Evolutionary conservation across 1,139 yeast genomes (phyloP).

Genomic region (Dujonia santamariae): DNA sequence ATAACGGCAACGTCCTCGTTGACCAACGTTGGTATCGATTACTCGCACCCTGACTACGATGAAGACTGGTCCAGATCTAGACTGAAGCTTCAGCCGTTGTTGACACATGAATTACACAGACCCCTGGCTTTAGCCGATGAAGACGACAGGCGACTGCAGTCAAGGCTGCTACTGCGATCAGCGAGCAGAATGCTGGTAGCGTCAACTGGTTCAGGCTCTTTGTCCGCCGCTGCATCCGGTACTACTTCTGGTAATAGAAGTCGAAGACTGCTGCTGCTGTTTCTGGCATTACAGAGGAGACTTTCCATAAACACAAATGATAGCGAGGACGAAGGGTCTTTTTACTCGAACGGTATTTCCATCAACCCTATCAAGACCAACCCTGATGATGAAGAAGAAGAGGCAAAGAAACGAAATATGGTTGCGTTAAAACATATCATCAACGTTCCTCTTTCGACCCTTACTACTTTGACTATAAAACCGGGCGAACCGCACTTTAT

Average conservation of each 20-base stretch:
- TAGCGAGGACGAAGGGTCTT: too few species aligned
- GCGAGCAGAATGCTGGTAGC: not conserved
- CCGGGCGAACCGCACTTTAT: constrained; percentile 51
- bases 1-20: constrained; percentile 2
- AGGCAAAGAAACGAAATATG: too few species aligned
- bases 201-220: not conserved
- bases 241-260: not conserved
- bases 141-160: not conserved
- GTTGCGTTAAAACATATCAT: constrained; percentile 22
- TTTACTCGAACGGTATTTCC: too few species aligned
- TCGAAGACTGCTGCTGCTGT: too few species aligned
- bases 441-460: constrained; percentile 31
- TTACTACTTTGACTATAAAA: constrained; percentile 27
- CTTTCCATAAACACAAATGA: too few species aligned
- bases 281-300: too few species aligned
- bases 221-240: constrained; percentile 2
- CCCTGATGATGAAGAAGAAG: too few species aligned
- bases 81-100: constrained; percentile 6
- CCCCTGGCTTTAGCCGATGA: constrained; percentile 1
- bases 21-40: constrained; percentile 4
- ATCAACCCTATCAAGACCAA: too few species aligned
- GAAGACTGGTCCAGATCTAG: constrained; percentile 6
- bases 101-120: constrained; percentile 2
- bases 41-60: constrained; percentile 5
- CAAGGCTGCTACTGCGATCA: not conserved